Percentiles rank a stretch among this genome's conserved stretches.
Evolutionary conservation across 2,329 filamentous ascomycete genomes (phyloP).

Genomic region (Cladosporium colombiae): DNA sequence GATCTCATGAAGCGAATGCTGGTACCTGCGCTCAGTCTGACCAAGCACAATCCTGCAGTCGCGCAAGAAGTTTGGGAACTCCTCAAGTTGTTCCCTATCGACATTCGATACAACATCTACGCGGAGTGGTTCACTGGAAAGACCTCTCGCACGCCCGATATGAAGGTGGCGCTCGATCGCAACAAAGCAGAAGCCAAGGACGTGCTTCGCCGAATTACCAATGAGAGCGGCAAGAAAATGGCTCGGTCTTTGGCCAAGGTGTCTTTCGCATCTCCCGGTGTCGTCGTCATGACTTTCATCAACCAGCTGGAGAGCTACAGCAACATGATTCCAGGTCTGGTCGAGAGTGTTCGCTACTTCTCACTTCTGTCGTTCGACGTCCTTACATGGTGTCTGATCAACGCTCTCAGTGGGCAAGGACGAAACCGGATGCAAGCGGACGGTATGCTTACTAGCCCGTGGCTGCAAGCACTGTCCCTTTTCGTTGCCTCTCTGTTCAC

Average conservation of each 20-base stretch:
- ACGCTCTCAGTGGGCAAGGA: conserved; percentile 60
- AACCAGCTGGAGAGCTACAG: conserved; percentile 91
- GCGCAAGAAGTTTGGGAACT: conserved; percentile 87
- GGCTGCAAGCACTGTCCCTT: conserved; percentile 85
- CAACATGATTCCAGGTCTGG: conserved; percentile 91
- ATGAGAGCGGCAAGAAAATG: conserved; percentile 83
- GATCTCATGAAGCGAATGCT: conserved; percentile 80
- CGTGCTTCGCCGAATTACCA: conserved; percentile 84
- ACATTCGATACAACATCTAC: conserved; percentile 83
- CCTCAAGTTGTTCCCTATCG: conserved; percentile 73
- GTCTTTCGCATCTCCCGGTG: conserved; percentile 84
- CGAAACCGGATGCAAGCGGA: conserved; percentile 62
- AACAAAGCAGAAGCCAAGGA: conserved; percentile 78
- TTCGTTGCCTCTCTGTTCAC: conserved; percentile 91
- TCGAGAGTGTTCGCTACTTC: conserved; percentile 93
- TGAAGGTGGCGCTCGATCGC: conserved; percentile 75
- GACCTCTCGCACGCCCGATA: conserved; percentile 73
- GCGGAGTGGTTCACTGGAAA: conserved; percentile 87
- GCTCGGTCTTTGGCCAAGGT: conserved; percentile 87
- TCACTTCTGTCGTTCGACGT: conserved; percentile 91
- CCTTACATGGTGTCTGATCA: conserved; percentile 88
- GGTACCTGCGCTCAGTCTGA: conserved; percentile 85
- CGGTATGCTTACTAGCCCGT: conserved; percentile 79
- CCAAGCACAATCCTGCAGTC: conserved; percentile 77
- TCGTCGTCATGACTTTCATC: conserved; percentile 87